A percentile compares a stretch with the other conserved stretches of the same genome.
phyloP scores from a whole-genome alignment of 208 protist species.

The Wallacemonas sp. region DNA sequence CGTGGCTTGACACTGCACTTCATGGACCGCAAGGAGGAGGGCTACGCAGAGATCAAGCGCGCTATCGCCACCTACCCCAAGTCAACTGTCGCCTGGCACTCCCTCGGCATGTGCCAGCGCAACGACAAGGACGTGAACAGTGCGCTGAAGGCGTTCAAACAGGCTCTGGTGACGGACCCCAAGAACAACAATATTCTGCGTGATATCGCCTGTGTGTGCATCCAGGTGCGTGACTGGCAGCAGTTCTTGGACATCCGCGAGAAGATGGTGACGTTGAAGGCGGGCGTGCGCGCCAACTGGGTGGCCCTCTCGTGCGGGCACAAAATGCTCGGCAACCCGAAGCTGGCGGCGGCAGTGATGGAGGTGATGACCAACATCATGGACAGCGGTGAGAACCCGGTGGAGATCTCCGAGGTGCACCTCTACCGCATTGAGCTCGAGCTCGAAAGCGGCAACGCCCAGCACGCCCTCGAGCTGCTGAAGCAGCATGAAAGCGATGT shows the following conservation, averaged over 20 bases:
- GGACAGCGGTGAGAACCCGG: slow-evolving; percentile 61
- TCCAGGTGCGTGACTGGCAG: slow-evolving; percentile 92
- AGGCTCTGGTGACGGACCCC: slow-evolving; percentile 63
- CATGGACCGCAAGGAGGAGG: slow-evolving; percentile 74
- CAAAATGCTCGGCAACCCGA: slow-evolving; percentile 67
- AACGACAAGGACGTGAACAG: slow-evolving; percentile 89
- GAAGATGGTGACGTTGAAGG: slow-evolving; percentile 87
- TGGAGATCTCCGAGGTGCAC: slow-evolving; percentile 77
- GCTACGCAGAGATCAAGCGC: slow-evolving; percentile 54
- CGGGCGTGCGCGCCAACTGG: slow-evolving; percentile 88
- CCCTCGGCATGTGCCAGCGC: slow-evolving; percentile 91
- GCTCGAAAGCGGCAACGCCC: slow-evolving; percentile 51
- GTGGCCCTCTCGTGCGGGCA: slow-evolving; percentile 81
- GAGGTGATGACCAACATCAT: slow-evolving; percentile 82
- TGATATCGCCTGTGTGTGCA: slow-evolving; percentile 88
- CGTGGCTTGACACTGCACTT: slow-evolving; percentile 76
- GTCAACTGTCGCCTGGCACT: slow-evolving; percentile 93
- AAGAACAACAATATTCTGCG: slow-evolving; percentile 89
- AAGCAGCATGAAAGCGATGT: slow-evolving; percentile 76
- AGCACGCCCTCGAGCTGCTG: slow-evolving; percentile 73
- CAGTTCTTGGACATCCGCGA: slow-evolving; percentile 87
- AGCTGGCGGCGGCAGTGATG: slow-evolving; percentile 72
- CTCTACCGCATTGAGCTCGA: slow-evolving; percentile 77
- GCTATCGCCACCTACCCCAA: slow-evolving; percentile 52
- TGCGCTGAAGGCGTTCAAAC: slow-evolving; percentile 93